Base-by-base conservation (phyloP, 768 basidiomycete genomes). In the Lactarius indigo region DNA sequence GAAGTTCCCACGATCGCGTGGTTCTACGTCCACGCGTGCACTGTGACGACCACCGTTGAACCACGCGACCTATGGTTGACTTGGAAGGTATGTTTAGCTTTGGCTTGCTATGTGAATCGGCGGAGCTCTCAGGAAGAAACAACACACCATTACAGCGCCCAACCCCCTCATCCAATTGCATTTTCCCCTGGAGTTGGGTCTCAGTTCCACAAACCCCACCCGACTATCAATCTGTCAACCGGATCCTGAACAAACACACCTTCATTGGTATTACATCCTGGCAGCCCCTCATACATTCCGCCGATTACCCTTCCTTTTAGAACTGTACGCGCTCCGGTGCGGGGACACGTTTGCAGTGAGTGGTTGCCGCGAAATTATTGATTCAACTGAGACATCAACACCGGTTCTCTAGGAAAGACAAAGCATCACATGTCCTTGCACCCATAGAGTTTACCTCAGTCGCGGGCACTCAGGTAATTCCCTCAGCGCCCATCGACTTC, bases 271-370 rank as follows among this genome's bases (percentile, higher is more conserved):
- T 23, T 12, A 28, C 10, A 28, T 44, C 13, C 9, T 31, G 41
- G 33, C n/a, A 41, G 54, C n/a, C 64, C 64, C 59, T 65, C 59
- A 44, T 37, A 20, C 31, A 35, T 61, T 65, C 59, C 59, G 54
- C 18, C 23, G 2, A 15, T 65, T 35, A 18, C 50, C 50, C 15
- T 44, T 63, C 9, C 50, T 13, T 52, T 57, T 35, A 57, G 56
- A 57, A 28, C 31, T n/a, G 7, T 44, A 47, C 56, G 55, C 56
- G 5, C 42, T 37, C 56, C 28, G 37, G 23, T 35, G 12, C 37
- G 64, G 37, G 35, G 37, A 41, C n/a, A n/a, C 15, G n/a, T 8
- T 4, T 41, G 30, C 13, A 23, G 35, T 39, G 56, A n/a, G 17
- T 37, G 15, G 7, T 28, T 18, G 47, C 26, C 12, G n/a, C n/a